Evolutionary conservation across 1,284 basidiomycete genomes (phyloP).

Genomic region (Microstroma glucosiphilum): DNA sequence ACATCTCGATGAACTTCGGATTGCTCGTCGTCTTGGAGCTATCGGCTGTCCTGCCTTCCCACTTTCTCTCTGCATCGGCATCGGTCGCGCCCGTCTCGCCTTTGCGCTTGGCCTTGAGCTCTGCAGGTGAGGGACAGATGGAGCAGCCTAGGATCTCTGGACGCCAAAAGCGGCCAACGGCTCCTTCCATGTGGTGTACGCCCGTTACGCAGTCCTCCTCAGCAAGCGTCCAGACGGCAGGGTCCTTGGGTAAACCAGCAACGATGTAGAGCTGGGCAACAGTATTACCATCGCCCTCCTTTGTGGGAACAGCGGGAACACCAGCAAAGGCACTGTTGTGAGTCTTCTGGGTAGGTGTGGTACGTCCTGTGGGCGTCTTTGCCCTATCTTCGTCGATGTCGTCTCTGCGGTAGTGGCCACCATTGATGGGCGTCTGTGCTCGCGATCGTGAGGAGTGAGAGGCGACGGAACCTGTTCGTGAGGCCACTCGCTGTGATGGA

Average conservation of each 20-base stretch:
- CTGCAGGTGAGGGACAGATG: slow-evolving; percentile 53
- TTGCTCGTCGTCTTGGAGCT: slow-evolving; percentile 37
- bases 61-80: slow-evolving; percentile 19
- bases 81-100: slow-evolving; percentile 2
- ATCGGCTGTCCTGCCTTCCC: slow-evolving; percentile 24
- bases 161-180: slow-evolving; percentile 85
- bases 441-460: too few species aligned
- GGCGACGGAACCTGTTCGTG: too few species aligned
- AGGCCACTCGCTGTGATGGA: too few species aligned
- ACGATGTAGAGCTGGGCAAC: slow-evolving; percentile 55
- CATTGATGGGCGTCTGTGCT: too few species aligned
- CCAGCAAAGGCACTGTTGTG: neutral
- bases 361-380: slow-evolving; percentile 6
- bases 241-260: slow-evolving; percentile 55
- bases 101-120: slow-evolving; percentile 14
- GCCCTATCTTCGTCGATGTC: neutral
- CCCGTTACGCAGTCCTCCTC: slow-evolving; percentile 80
- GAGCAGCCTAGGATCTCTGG: slow-evolving; percentile 65
- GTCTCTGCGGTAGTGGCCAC: neutral
- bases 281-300: slow-evolving; percentile 39
- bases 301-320: slow-evolving; percentile 3
- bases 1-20: slow-evolving; percentile 46
- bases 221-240: slow-evolving; percentile 71
- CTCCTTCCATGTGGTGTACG: slow-evolving; percentile 75
- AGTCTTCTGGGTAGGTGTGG: neutral